phyloP scores from a whole-genome alignment of 129 eudicot genomes.

The Tagetes patula region DNA sequence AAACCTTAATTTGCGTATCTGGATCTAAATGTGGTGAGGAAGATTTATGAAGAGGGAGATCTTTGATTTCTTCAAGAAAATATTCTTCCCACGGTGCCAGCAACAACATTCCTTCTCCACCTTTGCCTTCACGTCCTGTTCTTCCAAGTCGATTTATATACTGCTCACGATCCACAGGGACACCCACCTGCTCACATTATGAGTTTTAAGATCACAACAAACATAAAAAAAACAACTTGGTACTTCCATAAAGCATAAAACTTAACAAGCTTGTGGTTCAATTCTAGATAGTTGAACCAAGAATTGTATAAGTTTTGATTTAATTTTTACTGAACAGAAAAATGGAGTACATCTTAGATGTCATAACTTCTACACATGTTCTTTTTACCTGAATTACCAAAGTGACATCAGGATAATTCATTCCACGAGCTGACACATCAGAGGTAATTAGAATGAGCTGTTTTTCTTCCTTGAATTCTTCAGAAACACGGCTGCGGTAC shows the following conservation, averaged over 20 bases:
- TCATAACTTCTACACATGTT: background rate
- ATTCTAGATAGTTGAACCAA: background rate
- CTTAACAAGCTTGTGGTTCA: background rate
- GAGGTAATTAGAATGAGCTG: constrained; percentile 65
- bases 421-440: constrained; percentile 83
- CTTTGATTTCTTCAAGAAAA: constrained; percentile 75
- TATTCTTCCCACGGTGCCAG: constrained; percentile 92
- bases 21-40: constrained; percentile 60
- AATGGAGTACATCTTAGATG: background rate
- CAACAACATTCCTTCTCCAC: constrained; percentile 75
- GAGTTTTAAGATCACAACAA: background rate
- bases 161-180: constrained; percentile 75
- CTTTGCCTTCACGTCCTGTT: constrained; percentile 86
- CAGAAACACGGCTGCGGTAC: constrained; percentile 65
- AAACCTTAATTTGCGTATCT: constrained; percentile 60
- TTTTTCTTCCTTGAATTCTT: constrained; percentile 79
- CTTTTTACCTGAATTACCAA: constrained; percentile 77
- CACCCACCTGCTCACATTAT: constrained; percentile 59
- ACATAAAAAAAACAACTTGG: background rate
- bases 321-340: background rate
- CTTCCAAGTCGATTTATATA: constrained; percentile 91
- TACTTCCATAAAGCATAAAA: background rate
- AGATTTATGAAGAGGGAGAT: constrained; percentile 57
- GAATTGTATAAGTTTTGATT: background rate
- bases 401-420: constrained; percentile 92